Evolutionary conservation across 1,139 yeast species (phyloP), one percentile per base, ranked within the genome.

Genomic region (Geotrichum restrictum): DNA sequence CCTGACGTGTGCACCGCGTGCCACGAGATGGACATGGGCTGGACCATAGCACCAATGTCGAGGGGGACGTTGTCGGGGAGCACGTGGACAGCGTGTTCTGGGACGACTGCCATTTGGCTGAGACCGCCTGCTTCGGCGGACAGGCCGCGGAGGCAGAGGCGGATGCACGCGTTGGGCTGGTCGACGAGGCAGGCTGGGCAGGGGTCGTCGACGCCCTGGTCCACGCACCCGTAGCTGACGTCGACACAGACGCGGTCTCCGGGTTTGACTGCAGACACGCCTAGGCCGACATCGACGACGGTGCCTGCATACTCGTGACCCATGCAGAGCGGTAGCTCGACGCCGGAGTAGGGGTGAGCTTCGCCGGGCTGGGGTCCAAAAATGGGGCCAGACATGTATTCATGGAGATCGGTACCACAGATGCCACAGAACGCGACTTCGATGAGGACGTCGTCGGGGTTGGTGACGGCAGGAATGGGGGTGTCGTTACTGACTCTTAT

Each of bases 1-100:
- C 67, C 67, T 0, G 81, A 70, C 14, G 74, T 66, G 48, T 74
- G 71, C 32, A 79, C 79, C 0, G 82, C 84, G 63, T 80, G 85
- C 82, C 83, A 80, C 13, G 81, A 77, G 27, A 80, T 83, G 1
- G 82, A 69, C 42, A 80, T 64, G 6, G 84, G 84, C 64, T 80
- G 82, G 36, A 78, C 74, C 55, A 80, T 65, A 2, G 85, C 83
- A 21, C 80, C 83, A 31, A 78, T 72, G 55, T 79, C 82, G 51
- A 77, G 60, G 16, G 82, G 81, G 36, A 80, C 67, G 45, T 67
- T 61, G 51, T 74, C 73, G 32, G 81, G 79, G 27, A 79, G 70
- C 56, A 52, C 48, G 51, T 60, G 59, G 14, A 60, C 62, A 18
- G 59, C 52, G 33, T 49, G 66, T 43, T 74, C 75, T 36, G 78